Conservation (phyloP, 148 eudicot genomes). For the Vaccinium darrowii region DNA sequence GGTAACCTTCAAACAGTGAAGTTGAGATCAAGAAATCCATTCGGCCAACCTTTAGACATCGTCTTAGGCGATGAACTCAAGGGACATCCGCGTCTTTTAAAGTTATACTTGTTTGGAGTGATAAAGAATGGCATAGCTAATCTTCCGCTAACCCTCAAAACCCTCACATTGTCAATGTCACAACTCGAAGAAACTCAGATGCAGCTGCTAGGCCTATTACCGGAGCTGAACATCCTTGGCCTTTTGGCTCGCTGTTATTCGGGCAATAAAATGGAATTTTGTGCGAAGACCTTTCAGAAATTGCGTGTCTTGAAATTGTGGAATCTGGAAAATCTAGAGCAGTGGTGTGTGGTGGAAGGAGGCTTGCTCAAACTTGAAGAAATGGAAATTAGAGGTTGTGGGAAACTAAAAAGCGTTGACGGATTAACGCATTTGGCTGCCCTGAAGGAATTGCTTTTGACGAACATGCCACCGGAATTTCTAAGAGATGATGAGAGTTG, state of each 20-base stretch:
- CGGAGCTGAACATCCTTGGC: background rate
- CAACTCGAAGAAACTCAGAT: background rate
- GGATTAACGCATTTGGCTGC: background rate
- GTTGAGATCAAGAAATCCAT: background rate
- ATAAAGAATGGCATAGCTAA: background rate
- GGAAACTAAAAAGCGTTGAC: background rate
- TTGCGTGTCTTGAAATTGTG: background rate
- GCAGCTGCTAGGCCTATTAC: background rate
- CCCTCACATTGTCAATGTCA: background rate
- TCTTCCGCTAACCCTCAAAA: slow-evolving; percentile 2
- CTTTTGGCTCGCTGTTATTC: background rate
- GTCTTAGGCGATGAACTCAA: background rate
- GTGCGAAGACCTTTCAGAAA: background rate
- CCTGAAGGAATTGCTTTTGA: background rate
- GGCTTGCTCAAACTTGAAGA: background rate
- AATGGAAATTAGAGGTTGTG: background rate
- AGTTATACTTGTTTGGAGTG: background rate
- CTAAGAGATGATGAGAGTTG: background rate
- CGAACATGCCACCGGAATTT: background rate
- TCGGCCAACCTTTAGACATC: background rate
- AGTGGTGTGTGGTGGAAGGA: background rate
- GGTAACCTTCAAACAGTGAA: background rate
- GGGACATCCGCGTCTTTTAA: background rate
- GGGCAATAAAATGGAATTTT: background rate
- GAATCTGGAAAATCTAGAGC: background rate